Evolutionary conservation across 768 basidiomycete genomes (phyloP).

Genomic region (Tremella yokohamensis): DNA sequence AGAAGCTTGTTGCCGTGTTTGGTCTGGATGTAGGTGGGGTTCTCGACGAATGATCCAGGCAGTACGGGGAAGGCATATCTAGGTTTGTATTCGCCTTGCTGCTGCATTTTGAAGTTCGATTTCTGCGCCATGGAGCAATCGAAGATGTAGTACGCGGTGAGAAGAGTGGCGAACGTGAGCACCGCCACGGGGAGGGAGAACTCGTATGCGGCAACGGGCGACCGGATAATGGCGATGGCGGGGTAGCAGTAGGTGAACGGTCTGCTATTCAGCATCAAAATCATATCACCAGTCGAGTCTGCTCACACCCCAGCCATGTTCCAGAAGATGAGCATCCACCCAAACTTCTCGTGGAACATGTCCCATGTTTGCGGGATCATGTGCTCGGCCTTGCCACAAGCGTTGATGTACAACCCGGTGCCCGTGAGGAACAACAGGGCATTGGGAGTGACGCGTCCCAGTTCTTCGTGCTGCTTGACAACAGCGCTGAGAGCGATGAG

Average conservation of each 20-base stretch:
- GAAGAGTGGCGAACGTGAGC: slow-evolving; percentile 67
- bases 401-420: slow-evolving; percentile 94
- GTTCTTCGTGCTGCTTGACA: slow-evolving; percentile 89
- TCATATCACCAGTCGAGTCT: background rate
- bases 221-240: slow-evolving; percentile 94
- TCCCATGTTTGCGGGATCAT: slow-evolving; percentile 66
- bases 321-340: slow-evolving; percentile 99
- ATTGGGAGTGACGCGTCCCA: slow-evolving; percentile 90
- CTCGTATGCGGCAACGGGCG: slow-evolving; percentile 68
- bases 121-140: slow-evolving; percentile 96
- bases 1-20: slow-evolving; percentile 90
- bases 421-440: slow-evolving; percentile 95
- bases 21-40: slow-evolving; percentile 89
- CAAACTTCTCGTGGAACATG: slow-evolving; percentile 95
- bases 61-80: slow-evolving; percentile 93
- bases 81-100: slow-evolving; percentile 76
- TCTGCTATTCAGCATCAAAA: slow-evolving; percentile 21
- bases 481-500: slow-evolving; percentile 86
- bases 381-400: slow-evolving; percentile 78
- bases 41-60: slow-evolving; percentile 72
- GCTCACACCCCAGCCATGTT: slow-evolving; percentile 51
- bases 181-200: slow-evolving; percentile 76
- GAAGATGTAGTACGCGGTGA: slow-evolving; percentile 85
- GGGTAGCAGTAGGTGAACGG: slow-evolving; percentile 86
- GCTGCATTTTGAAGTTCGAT: slow-evolving; percentile 93